phyloP scores from a whole-genome alignment of 1,139 yeast species.

The Pichia sp. region DNA sequence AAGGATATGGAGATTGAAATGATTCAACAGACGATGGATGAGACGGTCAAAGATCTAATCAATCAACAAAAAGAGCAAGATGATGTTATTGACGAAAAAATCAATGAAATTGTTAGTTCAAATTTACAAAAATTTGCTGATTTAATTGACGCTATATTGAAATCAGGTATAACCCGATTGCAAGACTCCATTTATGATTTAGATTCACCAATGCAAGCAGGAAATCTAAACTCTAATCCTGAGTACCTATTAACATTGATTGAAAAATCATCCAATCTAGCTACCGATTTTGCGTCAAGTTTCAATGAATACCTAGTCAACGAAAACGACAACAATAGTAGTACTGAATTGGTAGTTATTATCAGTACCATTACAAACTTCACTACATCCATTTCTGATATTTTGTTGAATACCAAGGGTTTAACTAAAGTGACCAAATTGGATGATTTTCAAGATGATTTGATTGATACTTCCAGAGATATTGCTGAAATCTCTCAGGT shows the following conservation, averaged over 20 bases:
- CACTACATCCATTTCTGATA: slow-evolving; percentile 56
- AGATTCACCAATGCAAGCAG: slow-evolving; percentile 76
- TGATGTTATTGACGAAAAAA: slow-evolving; percentile 48
- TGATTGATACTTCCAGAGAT: slow-evolving; percentile 43
- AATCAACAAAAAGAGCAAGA: slow-evolving; percentile 48
- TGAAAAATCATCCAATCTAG: slow-evolving; percentile 63
- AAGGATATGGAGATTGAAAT: slow-evolving; percentile 78
- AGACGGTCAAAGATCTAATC: slow-evolving; percentile 55
- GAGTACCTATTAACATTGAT: slow-evolving; percentile 60
- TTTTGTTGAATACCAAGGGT: slow-evolving; percentile 66
- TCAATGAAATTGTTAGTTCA: slow-evolving; percentile 43
- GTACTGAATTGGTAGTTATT: slow-evolving; percentile 62
- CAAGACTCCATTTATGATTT: slow-evolving; percentile 70
- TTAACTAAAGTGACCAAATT: slow-evolving; percentile 42
- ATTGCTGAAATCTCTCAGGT: slow-evolving; percentile 55
- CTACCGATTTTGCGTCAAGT: slow-evolving; percentile 74
- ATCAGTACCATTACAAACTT: slow-evolving; percentile 54
- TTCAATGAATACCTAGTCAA: slow-evolving; percentile 64
- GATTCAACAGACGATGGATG: slow-evolving; percentile 72
- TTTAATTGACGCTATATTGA: slow-evolving; percentile 66
- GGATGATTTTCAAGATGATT: slow-evolving; percentile 42
- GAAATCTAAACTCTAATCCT: slow-evolving; percentile 72
- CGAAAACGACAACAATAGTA: slow-evolving; percentile 52
- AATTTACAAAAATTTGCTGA: slow-evolving; percentile 44
- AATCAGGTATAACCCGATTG: slow-evolving; percentile 60